phyloP scores from a whole-genome alignment of 257 asterid genomes.

The Ehretia macrophylla region DNA sequence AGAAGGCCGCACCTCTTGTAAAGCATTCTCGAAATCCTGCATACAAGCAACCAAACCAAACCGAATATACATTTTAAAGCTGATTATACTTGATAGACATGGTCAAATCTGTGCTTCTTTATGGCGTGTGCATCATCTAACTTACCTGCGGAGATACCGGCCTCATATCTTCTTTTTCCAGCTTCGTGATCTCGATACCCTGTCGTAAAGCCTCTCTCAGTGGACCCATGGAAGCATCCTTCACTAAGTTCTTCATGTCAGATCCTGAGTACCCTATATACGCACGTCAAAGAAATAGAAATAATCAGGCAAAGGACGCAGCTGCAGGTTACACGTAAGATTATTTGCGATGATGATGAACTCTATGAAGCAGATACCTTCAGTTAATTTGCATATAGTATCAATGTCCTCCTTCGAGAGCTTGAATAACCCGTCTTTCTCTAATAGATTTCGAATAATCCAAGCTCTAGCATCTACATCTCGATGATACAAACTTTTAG shows the following conservation, averaged over 20 bases:
- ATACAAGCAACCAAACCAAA: conserved; percentile 8
- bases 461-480: conserved; percentile 89
- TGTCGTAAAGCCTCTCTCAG: conserved; percentile 80
- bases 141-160: conserved; percentile 76
- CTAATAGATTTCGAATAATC: conserved; percentile 78
- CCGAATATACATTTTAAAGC: neutral
- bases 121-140: neutral
- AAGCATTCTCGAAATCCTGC: conserved; percentile 83
- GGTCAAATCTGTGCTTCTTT: neutral
- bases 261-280: conserved; percentile 95
- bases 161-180: conserved; percentile 88
- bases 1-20: conserved; percentile 93
- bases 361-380: conserved; percentile 42
- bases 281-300: conserved; percentile 3
- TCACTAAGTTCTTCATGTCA: conserved; percentile 96
- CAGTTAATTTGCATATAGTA: conserved; percentile 70
- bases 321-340: conserved; percentile 9
- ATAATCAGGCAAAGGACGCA: conserved; percentile 5
- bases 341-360: neutral
- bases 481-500: conserved; percentile 20
- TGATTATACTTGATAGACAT: neutral
- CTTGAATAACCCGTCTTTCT: conserved; percentile 80
- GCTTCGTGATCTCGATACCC: conserved; percentile 79
- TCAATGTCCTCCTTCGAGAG: conserved; percentile 71
- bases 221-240: conserved; percentile 99